Percentiles rank a stretch among this genome's conserved stretches.
Evolutionary conservation across 2,329 filamentous ascomycete genomes (phyloP).

Genomic region (Stachybotrys echinatus): DNA sequence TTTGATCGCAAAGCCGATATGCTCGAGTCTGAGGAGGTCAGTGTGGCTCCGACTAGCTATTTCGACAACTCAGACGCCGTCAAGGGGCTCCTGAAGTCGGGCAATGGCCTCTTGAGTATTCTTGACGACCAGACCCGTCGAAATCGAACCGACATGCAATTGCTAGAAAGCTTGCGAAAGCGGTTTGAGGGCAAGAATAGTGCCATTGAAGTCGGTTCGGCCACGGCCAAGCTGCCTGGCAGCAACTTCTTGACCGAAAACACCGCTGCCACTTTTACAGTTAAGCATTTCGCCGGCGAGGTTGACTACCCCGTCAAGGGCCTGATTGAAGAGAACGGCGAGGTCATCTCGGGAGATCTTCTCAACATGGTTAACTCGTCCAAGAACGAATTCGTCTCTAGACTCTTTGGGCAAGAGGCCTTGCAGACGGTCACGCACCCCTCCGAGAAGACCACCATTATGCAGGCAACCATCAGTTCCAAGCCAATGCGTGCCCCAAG

Average conservation of each 20-base stretch:
- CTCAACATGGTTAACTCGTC: constrained; percentile 89
- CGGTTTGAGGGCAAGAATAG: constrained; percentile 93
- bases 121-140: constrained; percentile 92
- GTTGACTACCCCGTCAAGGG: constrained; percentile 88
- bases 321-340: constrained; percentile 90
- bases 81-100: constrained; percentile 82
- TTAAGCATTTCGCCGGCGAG: constrained; percentile 94
- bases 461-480: constrained; percentile 94
- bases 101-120: constrained; percentile 90
- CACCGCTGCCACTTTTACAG: constrained; percentile 73
- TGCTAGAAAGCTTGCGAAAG: constrained; percentile 85
- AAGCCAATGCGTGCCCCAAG: constrained; percentile 91
- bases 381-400: constrained; percentile 81
- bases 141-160: constrained; percentile 80
- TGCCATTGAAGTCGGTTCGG: constrained; percentile 72
- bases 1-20: constrained; percentile 92
- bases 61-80: constrained; percentile 97
- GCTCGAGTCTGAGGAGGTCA: constrained; percentile 90
- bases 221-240: constrained; percentile 72
- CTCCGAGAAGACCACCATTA: constrained; percentile 81
- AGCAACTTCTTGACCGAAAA: constrained; percentile 89
- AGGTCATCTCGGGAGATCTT: constrained; percentile 90
- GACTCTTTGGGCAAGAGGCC: constrained; percentile 93
- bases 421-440: constrained; percentile 91
- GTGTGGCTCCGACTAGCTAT: constrained; percentile 86